Evolutionary conservation across 371 early-diverging fungal species (phyloP).

Genomic region (Mortierella polycephala): DNA sequence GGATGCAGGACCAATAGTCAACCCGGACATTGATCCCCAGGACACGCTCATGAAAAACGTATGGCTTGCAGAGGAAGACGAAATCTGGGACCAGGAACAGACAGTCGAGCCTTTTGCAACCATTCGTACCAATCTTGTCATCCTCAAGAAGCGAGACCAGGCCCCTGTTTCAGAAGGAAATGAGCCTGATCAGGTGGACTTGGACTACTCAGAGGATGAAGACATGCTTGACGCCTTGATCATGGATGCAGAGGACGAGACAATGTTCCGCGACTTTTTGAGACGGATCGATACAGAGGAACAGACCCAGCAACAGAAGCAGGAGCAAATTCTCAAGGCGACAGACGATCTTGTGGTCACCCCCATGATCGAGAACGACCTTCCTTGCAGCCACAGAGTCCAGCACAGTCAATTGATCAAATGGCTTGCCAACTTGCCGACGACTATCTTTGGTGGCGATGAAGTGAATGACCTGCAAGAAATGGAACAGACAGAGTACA

Average conservation of each 20-base stretch:
- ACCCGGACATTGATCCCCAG: neutral
- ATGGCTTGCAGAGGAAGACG: neutral
- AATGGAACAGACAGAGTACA: neutral
- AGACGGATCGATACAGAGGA: conserved; percentile 26
- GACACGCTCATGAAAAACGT: neutral
- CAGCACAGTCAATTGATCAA: neutral
- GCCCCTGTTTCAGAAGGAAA: neutral
- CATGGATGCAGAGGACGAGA: conserved; percentile 30
- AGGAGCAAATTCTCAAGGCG: conserved; percentile 6
- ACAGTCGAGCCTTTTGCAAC: conserved; percentile 12
- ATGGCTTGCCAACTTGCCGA: neutral
- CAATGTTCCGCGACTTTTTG: conserved; percentile 33
- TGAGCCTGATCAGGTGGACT: neutral
- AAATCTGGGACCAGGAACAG: neutral
- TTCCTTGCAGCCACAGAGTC: conserved; percentile 14
- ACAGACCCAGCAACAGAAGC: neutral
- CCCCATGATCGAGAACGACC: conserved; percentile 17
- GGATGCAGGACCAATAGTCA: neutral
- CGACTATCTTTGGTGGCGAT: neutral
- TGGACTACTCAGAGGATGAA: conserved; percentile 14
- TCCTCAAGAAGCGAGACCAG: conserved; percentile 8
- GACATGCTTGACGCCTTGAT: conserved; percentile 36
- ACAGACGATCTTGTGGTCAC: conserved; percentile 14
- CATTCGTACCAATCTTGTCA: conserved; percentile 12
- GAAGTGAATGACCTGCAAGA: conserved; percentile 2